A percentile compares a stretch with the other conserved stretches of the same genome.
phyloP scores from a whole-genome alignment of 139 green algal genomes.

The Tetradesmus obliquus region DNA sequence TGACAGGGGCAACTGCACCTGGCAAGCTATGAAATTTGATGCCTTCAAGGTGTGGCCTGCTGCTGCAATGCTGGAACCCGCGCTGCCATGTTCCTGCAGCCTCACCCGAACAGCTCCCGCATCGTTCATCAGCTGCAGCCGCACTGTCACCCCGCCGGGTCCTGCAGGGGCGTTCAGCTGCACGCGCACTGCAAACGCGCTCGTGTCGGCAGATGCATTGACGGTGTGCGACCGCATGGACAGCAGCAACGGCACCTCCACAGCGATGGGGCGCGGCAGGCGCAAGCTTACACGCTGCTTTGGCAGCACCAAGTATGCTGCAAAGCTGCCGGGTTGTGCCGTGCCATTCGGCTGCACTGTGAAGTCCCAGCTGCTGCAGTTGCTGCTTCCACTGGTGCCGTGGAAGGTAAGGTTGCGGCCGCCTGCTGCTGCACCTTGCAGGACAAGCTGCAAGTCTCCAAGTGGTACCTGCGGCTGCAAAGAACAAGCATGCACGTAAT shows the following conservation, averaged over 20 bases:
- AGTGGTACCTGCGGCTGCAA: background rate
- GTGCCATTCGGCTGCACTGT: background rate
- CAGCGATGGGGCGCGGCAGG: background rate
- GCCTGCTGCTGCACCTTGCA: background rate
- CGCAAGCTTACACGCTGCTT: background rate
- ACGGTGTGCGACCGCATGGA: background rate
- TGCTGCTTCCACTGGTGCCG: background rate
- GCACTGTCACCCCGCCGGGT: conserved; percentile 7
- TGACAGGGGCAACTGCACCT: too few species aligned
- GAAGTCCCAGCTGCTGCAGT: conserved; percentile 6
- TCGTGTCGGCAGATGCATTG: background rate
- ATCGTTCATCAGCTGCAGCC: conserved; percentile 5
- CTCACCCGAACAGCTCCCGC: background rate
- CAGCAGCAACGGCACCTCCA: conserved; percentile 17
- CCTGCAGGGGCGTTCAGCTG: background rate
- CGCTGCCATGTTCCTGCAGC: background rate
- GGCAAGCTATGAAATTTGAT: too few species aligned
- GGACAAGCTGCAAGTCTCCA: conserved; percentile 11
- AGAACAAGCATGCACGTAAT: background rate
- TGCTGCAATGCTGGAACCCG: background rate
- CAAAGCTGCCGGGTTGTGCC: conserved; percentile 16
- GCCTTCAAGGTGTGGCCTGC: background rate
- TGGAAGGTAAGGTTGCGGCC: conserved; percentile 15
- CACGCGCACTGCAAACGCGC: conserved; percentile 8
- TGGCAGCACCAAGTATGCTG: conserved; percentile 6